Evolutionary conservation across 257 asterid genomes (phyloP).

Genomic region (Asclepias syriaca): DNA sequence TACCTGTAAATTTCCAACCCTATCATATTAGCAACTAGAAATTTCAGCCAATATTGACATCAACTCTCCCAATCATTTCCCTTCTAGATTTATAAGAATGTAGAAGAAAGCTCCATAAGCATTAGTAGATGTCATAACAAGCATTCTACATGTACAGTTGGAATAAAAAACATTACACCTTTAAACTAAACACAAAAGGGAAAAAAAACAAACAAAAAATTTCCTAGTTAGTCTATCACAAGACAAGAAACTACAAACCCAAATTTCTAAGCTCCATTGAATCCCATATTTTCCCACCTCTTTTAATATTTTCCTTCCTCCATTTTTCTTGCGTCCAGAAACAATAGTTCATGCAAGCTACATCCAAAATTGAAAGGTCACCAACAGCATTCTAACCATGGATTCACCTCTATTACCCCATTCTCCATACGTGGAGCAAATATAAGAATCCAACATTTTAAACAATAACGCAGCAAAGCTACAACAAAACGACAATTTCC

Average conservation of each 20-base stretch:
- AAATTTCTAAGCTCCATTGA: neutral
- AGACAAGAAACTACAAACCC: neutral
- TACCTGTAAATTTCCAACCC: neutral
- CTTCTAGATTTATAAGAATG: neutral
- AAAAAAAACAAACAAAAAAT: no score
- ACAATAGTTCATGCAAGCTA: neutral
- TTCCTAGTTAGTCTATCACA: neutral
- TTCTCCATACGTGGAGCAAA: neutral
- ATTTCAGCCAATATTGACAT: neutral
- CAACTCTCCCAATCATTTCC: neutral
- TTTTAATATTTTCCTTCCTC: neutral
- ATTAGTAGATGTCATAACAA: neutral
- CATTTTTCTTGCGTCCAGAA: neutral
- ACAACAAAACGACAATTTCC: neutral
- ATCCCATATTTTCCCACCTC: neutral
- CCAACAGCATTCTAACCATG: neutral
- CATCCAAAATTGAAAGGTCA: neutral
- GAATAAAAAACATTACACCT: neutral
- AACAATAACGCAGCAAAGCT: constrained; percentile 1
- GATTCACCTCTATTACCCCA: neutral
- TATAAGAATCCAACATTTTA: neutral
- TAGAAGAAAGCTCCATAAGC: neutral
- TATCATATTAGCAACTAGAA: neutral
- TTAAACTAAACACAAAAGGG: neutral
- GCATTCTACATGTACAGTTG: neutral